Conservation (phyloP, 805 yeast species). For the Candida vaughaniae region DNA sequence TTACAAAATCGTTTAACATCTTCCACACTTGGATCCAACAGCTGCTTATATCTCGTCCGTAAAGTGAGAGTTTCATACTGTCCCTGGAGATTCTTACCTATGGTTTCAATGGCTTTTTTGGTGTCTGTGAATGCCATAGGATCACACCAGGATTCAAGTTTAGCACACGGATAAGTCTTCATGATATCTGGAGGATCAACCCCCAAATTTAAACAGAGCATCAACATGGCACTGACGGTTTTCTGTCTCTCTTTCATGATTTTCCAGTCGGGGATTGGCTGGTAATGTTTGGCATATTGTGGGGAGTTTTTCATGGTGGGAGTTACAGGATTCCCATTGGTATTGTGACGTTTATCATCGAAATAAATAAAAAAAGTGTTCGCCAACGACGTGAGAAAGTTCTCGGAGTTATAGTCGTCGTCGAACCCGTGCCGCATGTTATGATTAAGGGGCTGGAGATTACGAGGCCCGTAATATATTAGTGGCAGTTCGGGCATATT, state of each 20-base stretch:
- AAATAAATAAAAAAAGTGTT: slow-evolving; percentile 78
- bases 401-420: slow-evolving; percentile 57
- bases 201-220: slow-evolving; percentile 86
- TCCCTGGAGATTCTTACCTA: slow-evolving; percentile 81
- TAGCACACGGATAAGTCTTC: slow-evolving; percentile 91
- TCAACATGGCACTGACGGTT: slow-evolving; percentile 90
- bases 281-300: slow-evolving; percentile 48
- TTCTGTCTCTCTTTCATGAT: slow-evolving; percentile 85
- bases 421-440: slow-evolving; percentile 67
- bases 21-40: slow-evolving; percentile 92
- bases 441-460: slow-evolving; percentile 49
- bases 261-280: slow-evolving; percentile 87
- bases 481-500: slow-evolving; percentile 1
- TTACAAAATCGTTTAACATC: slow-evolving; percentile 91
- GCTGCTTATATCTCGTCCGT: slow-evolving; percentile 86
- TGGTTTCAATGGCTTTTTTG: slow-evolving; percentile 85
- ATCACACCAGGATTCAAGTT: slow-evolving; percentile 90
- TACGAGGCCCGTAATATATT: slow-evolving; percentile 28
- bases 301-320: slow-evolving; percentile 49
- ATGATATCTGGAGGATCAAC: slow-evolving; percentile 97
- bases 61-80: slow-evolving; percentile 89
- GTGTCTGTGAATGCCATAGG: slow-evolving; percentile 80
- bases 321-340: slow-evolving; percentile 78
- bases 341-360: slow-evolving; percentile 88
- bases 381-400: slow-evolving; percentile 54